Percentiles rank a stretch among this genome's conserved stretches.
Evolutionary conservation across 2,329 filamentous ascomycete species (phyloP).

Genomic region (Pestalotiopsis sp.): DNA sequence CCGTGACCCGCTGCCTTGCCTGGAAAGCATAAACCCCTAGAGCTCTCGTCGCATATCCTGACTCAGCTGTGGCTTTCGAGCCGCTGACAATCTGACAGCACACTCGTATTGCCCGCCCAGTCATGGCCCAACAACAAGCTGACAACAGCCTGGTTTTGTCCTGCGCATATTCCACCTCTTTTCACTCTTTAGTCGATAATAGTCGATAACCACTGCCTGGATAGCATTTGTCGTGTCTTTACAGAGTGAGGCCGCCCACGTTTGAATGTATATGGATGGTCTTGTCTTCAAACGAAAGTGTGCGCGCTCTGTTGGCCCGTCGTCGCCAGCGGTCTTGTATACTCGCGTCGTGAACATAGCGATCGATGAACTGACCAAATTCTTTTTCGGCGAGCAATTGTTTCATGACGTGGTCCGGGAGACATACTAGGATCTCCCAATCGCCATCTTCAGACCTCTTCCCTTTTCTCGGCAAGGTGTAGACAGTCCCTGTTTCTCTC

Average conservation of each 20-base stretch:
- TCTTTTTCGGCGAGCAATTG: background rate
- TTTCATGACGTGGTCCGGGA: background rate
- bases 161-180: no score
- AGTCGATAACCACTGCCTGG: no score
- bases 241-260: no score
- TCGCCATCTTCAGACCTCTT: constrained; percentile 6
- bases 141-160: no score
- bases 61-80: background rate
- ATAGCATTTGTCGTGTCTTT: no score
- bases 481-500: constrained; percentile 7
- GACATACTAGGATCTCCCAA: constrained; percentile 18
- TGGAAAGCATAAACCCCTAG: background rate
- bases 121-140: no score
- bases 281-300: no score
- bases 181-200: no score
- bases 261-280: no score
- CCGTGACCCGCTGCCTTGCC: background rate
- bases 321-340: no score
- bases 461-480: constrained; percentile 13
- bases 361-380: background rate
- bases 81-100: background rate
- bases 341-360: background rate
- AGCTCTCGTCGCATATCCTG: background rate
- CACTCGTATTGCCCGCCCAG: background rate
- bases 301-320: no score